Percentiles rank a stretch among this genome's conserved stretches.
These are phyloP conservation scores for Boletus semigastroideus DNA, from an alignment of 1,284 basidiomycete genomes.

Conservation along the genomic window DNA sequence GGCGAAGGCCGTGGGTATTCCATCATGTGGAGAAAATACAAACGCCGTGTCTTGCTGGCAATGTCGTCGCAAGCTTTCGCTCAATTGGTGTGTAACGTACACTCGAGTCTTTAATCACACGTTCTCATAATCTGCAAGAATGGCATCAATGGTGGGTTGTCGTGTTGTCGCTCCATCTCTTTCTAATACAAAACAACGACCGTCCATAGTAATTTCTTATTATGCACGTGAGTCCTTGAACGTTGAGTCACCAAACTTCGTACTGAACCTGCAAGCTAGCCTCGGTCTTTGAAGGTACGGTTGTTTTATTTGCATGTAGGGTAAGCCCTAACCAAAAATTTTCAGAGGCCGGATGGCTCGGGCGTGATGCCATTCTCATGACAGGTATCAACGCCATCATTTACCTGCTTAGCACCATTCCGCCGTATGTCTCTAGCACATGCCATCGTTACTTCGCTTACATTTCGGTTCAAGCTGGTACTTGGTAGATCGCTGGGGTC, in stretches of 20 bases:
- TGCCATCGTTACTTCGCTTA: constrained; percentile 2
- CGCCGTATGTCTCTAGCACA: constrained; percentile 55
- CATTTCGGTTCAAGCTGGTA: constrained; percentile 70
- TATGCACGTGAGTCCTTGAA: constrained; percentile 74
- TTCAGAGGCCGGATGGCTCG: constrained; percentile 94
- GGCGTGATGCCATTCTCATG: constrained; percentile 96
- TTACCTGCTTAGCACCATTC: constrained; percentile 82
- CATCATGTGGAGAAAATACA: constrained; percentile 88
- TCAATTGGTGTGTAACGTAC: constrained; percentile 61
- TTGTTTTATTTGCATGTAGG: neutral
- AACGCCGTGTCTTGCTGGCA: constrained; percentile 89
- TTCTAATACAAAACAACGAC: constrained; percentile 7
- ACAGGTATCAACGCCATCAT: constrained; percentile 92
- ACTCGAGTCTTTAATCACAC: neutral
- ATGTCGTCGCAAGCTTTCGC: constrained; percentile 98
- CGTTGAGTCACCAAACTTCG: constrained; percentile 3
- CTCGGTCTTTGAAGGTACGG: constrained; percentile 78
- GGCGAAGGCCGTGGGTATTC: constrained; percentile 83
- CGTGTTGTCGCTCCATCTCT: neutral
- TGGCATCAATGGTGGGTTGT: constrained; percentile 77
- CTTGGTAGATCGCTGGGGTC: constrained; percentile 90
- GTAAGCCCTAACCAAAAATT: constrained; percentile 9
- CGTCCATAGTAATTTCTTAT: constrained; percentile 80
- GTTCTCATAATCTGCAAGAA: constrained; percentile 50
- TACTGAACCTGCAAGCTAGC: constrained; percentile 41